Base-by-base conservation (phyloP, 495 filamentous ascomycete species). In the Aspergillus asperescens region DNA sequence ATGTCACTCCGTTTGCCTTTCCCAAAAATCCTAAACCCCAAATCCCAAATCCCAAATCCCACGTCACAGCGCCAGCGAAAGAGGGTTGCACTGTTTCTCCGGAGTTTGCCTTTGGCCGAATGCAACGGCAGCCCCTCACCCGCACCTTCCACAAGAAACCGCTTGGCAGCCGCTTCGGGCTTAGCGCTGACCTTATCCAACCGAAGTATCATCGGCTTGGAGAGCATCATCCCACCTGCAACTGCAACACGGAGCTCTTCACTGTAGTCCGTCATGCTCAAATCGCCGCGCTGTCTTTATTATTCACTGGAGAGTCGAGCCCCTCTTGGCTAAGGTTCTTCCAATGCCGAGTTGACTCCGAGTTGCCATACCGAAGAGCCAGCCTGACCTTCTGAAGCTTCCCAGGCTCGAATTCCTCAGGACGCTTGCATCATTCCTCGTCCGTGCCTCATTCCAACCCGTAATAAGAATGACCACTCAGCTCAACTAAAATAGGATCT, bases 111-210 rank as follows among this genome's bases (percentile, higher is more conserved):
- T 32, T 42, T 25, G 25, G n/a, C 5, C n/a, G 28, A 48, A 47
- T 65, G 39, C 64, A 42, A 67, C 60, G 10, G 46, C 41, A 44
- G 37, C 20, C 35, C n/a, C n/a, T n/a, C n/a, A n/a, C n/a, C n/a
- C n/a, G n/a, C n/a, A n/a, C n/a, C n/a, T 32, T 9, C 31, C 31
- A 32, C 31, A 32, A 9, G n/a, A 32, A 32, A 32, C 64, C 65
- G 2, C 12, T 40, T 45, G n/a, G 20, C 28, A 20, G 8, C 43
- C 13, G 43, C 7, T 32, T 32, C 10, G 48, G 34, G 23, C 39
- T 43, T 52, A 40, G 35, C 35, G 35, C 25, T 3, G 7, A n/a
- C 24, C 41, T 29, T 29, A 44, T 44, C 25, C 27, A 31, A 5
- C n/a, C 23, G 18, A 3, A 44, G 23, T 29, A 29, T 43, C 37